phyloP scores from a whole-genome alignment of 768 basidiomycete genomes.

The Leccinum variicolor region DNA sequence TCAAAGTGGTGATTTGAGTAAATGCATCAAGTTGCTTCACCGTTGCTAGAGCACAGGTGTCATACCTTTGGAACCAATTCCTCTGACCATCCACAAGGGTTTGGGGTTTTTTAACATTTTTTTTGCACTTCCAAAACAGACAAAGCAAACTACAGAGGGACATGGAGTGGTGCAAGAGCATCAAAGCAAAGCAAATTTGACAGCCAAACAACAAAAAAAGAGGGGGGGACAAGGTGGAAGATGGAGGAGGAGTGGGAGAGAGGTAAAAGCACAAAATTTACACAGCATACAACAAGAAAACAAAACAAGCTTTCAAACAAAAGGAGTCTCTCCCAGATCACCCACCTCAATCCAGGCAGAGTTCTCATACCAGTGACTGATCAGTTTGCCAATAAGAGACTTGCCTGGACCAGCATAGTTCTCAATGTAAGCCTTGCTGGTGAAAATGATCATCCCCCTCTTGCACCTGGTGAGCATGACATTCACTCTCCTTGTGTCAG shows the following conservation, averaged over 20 bases:
- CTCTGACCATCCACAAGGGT: not conserved
- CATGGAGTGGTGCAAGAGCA: not conserved
- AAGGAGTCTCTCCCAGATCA: constrained; percentile 22
- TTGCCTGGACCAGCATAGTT: constrained; percentile 47
- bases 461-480: constrained; percentile 87
- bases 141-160: constrained; percentile 1
- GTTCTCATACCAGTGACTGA: constrained; percentile 27
- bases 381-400: constrained; percentile 42
- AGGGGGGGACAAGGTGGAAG: not conserved
- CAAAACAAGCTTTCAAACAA: constrained; percentile 12
- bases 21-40: not conserved
- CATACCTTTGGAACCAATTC: too few relatives aligned
- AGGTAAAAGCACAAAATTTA: not conserved
- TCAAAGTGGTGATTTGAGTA: not conserved
- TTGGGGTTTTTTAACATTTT: constrained; percentile 6
- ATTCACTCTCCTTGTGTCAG: constrained; percentile 67
- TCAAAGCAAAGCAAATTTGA: not conserved
- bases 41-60: not conserved
- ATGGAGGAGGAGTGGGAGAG: not conserved
- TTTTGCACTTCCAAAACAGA: constrained; percentile 9
- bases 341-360: constrained; percentile 36
- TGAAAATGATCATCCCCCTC: constrained; percentile 71
- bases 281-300: not conserved
- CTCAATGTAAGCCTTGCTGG: constrained; percentile 56
- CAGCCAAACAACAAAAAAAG: not conserved